Percentiles rank a stretch among this genome's conserved stretches.
Evolutionary conservation across 768 basidiomycete genomes (phyloP).

Genomic region (Coprinopsis marcescibilis): DNA sequence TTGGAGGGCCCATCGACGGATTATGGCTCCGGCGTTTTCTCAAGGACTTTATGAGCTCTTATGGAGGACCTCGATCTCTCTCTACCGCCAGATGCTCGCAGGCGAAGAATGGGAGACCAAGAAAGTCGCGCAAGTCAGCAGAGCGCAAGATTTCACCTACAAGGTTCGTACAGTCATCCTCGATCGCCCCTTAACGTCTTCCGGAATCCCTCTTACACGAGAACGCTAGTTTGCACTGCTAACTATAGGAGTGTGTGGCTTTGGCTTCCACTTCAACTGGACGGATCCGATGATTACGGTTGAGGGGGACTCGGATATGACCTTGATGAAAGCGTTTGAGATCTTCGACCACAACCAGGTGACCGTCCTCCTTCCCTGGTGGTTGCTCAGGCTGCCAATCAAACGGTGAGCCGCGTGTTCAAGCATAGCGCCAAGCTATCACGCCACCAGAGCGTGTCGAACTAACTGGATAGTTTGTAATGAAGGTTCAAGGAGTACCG

Average conservation of each 20-base stretch:
- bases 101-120: constrained; percentile 30
- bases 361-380: constrained; percentile 28
- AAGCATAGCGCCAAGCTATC: constrained; percentile 36
- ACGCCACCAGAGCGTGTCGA: no score
- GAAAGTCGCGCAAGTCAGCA: constrained; percentile 22
- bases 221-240: constrained; percentile 36
- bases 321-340: constrained; percentile 32
- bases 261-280: constrained; percentile 42
- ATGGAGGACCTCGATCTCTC: constrained; percentile 31
- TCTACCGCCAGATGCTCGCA: constrained; percentile 34
- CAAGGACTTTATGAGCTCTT: constrained; percentile 29
- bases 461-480: constrained; percentile 29
- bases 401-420: constrained; percentile 24
- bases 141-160: constrained; percentile 29
- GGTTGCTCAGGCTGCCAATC: constrained; percentile 31
- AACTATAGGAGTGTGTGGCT: constrained; percentile 40
- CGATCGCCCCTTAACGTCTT: no score
- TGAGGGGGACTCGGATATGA: constrained; percentile 37
- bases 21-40: constrained; percentile 41
- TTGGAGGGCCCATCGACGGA: constrained; percentile 41
- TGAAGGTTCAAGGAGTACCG: background rate
- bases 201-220: no score
- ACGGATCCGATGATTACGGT: constrained; percentile 28
- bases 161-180: constrained; percentile 21
- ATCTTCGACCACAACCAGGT: constrained; percentile 26